phyloP scores from a whole-genome alignment of 106 monocot species.

The Allium cepa region DNA sequence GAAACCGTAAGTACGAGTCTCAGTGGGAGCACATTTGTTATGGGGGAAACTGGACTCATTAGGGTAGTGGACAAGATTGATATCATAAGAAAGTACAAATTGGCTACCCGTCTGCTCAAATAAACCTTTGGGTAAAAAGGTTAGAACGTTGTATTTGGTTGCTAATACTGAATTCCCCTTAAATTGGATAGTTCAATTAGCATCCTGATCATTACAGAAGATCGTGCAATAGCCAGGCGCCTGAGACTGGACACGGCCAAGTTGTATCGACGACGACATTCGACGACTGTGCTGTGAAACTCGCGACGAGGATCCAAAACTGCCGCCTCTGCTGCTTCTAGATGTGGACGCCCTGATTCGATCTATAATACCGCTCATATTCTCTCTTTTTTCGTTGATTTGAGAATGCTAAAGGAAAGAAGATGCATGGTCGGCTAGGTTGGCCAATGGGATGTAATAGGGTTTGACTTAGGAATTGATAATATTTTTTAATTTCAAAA shows the following conservation, averaged over 20 bases:
- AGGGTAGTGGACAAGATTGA: conserved; percentile 97
- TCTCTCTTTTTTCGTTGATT: too few species aligned
- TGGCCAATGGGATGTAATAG: too few species aligned
- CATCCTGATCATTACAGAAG: conserved; percentile 81
- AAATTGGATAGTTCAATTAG: conserved; percentile 63
- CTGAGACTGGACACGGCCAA: conserved; percentile 91
- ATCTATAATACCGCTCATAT: conserved; percentile 3
- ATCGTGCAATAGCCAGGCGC: conserved; percentile 79
- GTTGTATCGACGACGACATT: conserved; percentile 45
- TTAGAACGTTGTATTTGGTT: conserved; percentile 88
- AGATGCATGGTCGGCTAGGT: too few species aligned
- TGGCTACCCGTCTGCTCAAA: conserved; percentile 99
- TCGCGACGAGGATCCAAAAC: conserved; percentile 8
- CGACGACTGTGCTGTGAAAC: conserved; percentile 18
- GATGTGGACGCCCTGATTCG: conserved; percentile 31
- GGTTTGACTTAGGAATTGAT: too few species aligned
- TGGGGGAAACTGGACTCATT: conserved; percentile 91
- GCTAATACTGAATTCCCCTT: conserved; percentile 96
- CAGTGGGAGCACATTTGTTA: conserved; percentile 96
- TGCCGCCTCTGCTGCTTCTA: conserved; percentile 24
- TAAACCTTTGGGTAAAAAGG: conserved; percentile 93
- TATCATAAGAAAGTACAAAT: conserved; percentile 99
- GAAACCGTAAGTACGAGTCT: conserved; percentile 93
- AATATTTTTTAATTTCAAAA: too few species aligned
- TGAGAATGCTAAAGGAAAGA: too few species aligned